Conservation (phyloP, 2,329 filamentous ascomycete species). For the Alternaria incomplexa region DNA sequence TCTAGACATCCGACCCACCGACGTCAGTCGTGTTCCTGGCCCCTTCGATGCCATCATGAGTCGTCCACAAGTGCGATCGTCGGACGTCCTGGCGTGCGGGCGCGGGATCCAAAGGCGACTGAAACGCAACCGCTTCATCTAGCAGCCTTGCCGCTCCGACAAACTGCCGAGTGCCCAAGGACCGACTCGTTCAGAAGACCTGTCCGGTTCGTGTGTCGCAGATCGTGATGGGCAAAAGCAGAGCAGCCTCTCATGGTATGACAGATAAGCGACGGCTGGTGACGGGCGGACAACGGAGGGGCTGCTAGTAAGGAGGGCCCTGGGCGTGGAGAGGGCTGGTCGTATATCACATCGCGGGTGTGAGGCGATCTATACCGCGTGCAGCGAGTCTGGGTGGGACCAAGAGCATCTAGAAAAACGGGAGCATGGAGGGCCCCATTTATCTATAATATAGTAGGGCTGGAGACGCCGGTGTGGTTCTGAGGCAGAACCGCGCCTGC, state of each 20-base stretch:
- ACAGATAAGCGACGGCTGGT: constrained; percentile 13
- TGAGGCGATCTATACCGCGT: neutral
- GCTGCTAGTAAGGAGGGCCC: constrained; percentile 23
- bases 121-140: constrained; percentile 12
- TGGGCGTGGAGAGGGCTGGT: constrained; percentile 6
- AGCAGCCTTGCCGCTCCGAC: constrained; percentile 4
- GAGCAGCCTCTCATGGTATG: constrained; percentile 28
- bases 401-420: neutral
- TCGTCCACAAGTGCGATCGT: neutral
- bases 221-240: constrained; percentile 16
- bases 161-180: constrained; percentile 1
- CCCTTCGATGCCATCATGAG: neutral
- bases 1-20: neutral
- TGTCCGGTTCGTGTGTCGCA: neutral
- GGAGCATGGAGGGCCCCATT: constrained; percentile 3
- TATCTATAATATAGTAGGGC: constrained; percentile 12
- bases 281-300: constrained; percentile 7
- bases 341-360: constrained; percentile 2
- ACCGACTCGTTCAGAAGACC: neutral
- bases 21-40: neutral
- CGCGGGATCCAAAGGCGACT: neutral
- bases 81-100: neutral
- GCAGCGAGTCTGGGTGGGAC: neutral
- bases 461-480: constrained; percentile 6
- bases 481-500: constrained; percentile 5